Evolutionary conservation across 176 grass and related monocot genomes (phyloP).

Genomic region (Oryza meridionalis): DNA sequence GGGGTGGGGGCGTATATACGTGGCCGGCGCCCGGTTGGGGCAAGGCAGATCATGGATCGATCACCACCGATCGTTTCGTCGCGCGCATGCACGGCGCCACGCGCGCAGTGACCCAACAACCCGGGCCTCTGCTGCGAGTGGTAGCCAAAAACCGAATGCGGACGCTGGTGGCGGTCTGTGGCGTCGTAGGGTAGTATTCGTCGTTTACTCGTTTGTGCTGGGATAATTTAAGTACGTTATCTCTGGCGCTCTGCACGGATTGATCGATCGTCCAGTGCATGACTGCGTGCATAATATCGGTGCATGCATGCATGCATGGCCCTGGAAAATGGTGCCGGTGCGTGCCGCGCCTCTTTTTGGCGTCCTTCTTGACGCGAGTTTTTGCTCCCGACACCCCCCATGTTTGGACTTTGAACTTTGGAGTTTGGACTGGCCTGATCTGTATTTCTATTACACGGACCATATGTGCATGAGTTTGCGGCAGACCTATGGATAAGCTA

Average conservation of each 20-base stretch:
- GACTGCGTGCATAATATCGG: neutral
- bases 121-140: neutral
- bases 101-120: neutral
- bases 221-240: slow-evolving; percentile 1
- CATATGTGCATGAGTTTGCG: too few species aligned
- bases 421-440: neutral
- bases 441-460: too few species aligned
- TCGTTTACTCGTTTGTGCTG: neutral
- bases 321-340: neutral
- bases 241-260: neutral
- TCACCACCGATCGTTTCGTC: neutral
- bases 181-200: neutral
- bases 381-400: neutral
- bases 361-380: neutral
- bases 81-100: slow-evolving; percentile 42
- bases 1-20: neutral
- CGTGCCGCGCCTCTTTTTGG: neutral
- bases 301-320: slow-evolving; percentile 16
- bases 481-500: neutral
- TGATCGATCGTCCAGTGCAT: neutral
- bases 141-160: neutral
- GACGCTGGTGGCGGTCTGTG: neutral
- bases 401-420: neutral
- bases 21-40: neutral
- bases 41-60: neutral